Percentiles rank a stretch among this genome's conserved stretches.
These are phyloP conservation scores for Penicillium pancosmium DNA, from an alignment of 495 filamentous ascomycete genomes.

Conservation along the genomic window DNA sequence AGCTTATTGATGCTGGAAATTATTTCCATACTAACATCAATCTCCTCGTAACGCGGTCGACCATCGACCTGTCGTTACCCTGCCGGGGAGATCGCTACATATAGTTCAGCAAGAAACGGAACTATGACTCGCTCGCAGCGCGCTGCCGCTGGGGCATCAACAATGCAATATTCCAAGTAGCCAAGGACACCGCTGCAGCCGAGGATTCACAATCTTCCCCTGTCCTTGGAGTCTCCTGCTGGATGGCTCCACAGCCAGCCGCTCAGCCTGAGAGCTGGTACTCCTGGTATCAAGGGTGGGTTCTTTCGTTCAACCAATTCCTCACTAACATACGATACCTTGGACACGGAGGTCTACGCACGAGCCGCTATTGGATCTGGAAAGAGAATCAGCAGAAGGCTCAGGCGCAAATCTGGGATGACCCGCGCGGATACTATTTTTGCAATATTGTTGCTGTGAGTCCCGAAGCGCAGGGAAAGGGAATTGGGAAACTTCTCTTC, in stretches of 20 bases:
- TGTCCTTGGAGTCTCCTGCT: constrained; percentile 67
- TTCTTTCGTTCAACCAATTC: constrained; percentile 58
- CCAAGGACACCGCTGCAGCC: constrained; percentile 45
- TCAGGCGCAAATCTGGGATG: constrained; percentile 60
- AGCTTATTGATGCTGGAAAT: background rate
- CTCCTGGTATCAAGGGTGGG: constrained; percentile 55
- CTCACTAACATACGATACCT: constrained; percentile 57
- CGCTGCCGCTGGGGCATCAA: constrained; percentile 67
- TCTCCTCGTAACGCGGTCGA: constrained; percentile 25
- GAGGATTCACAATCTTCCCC: constrained; percentile 25
- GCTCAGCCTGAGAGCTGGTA: constrained; percentile 54
- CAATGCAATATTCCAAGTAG: constrained; percentile 67
- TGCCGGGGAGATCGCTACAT: constrained; percentile 4
- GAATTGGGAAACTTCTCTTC: constrained; percentile 59
- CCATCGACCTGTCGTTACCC: background rate
- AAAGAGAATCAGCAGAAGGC: constrained; percentile 60
- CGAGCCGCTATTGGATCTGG: constrained; percentile 67
- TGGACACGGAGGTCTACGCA: constrained; percentile 62
- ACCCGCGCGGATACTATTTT: constrained; percentile 65
- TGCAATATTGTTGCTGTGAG: constrained; percentile 69
- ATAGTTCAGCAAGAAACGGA: constrained; percentile 56
- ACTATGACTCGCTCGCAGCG: constrained; percentile 57
- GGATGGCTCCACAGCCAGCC: constrained; percentile 55
- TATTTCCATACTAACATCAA: constrained; percentile 18
- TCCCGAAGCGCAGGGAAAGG: constrained; percentile 58